A percentile compares a stretch with the other conserved stretches of the same genome.
Conservation (phyloP, 257 asterid species). For the Solanum paucissectum region DNA sequence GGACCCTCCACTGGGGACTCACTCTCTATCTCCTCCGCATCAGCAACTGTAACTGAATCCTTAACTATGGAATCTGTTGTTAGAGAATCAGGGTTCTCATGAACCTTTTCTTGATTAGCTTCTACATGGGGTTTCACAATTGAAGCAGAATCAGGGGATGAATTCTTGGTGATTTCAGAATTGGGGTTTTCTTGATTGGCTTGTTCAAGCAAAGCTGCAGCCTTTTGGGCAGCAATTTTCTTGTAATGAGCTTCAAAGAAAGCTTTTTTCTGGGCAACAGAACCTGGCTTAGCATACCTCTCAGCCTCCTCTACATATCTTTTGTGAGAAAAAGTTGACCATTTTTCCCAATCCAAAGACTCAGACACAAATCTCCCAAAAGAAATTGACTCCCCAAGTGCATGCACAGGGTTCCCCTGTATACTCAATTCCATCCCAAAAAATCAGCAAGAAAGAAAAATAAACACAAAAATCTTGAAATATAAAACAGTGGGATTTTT, state of each 20-base stretch:
- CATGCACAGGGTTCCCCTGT: slow-evolving; percentile 63
- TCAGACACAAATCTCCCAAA: slow-evolving; percentile 75
- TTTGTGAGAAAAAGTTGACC: slow-evolving; percentile 87
- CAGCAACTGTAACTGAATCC: not conserved
- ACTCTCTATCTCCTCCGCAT: not conserved
- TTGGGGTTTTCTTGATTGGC: slow-evolving; percentile 20
- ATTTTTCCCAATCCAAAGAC: slow-evolving; percentile 74
- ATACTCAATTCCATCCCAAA: slow-evolving; percentile 2
- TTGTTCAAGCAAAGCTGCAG: slow-evolving; percentile 62
- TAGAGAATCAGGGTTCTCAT: not conserved
- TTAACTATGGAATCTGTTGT: slow-evolving; percentile 1
- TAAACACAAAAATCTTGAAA: not conserved
- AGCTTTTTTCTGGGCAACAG: slow-evolving; percentile 93
- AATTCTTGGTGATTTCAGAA: not conserved
- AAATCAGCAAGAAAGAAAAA: not conserved
- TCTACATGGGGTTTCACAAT: slow-evolving; percentile 5
- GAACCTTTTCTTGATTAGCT: not conserved
- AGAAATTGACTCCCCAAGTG: slow-evolving; percentile 75
- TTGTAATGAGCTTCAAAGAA: slow-evolving; percentile 98
- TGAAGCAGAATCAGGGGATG: slow-evolving; percentile 1
- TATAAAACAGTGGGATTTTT: not conserved
- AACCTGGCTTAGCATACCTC: slow-evolving; percentile 73
- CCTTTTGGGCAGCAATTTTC: slow-evolving; percentile 77
- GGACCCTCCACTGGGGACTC: slow-evolving; percentile 2
- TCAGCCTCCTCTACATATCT: slow-evolving; percentile 90